A percentile compares a stretch with the other conserved stretches of the same genome.
These are phyloP conservation scores for Pichia inconspicua DNA, from an alignment of 1,139 yeast genomes.

Conservation along the genomic window DNA sequence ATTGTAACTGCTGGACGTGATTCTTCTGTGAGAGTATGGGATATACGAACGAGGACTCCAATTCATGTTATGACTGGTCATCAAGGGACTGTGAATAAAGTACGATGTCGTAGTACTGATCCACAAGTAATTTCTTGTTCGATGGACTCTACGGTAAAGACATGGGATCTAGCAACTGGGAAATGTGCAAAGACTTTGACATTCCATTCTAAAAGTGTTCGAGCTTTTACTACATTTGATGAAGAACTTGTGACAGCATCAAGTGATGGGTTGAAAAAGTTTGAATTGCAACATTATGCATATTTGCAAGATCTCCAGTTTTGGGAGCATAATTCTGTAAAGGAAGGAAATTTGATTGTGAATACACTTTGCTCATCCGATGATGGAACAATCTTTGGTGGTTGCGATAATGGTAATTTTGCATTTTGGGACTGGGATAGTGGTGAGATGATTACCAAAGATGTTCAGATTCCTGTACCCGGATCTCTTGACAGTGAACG, in stretches of 20 bases:
- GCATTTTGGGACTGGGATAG: constrained; percentile 71
- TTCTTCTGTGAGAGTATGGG: constrained; percentile 86
- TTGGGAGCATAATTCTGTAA: constrained; percentile 36
- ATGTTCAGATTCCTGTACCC: constrained; percentile 46
- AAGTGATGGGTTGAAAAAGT: constrained; percentile 72
- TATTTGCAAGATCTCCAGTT: constrained; percentile 46
- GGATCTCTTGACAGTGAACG: constrained; percentile 64
- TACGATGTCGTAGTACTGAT: constrained; percentile 53
- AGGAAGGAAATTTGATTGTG: constrained; percentile 37
- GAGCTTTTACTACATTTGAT: constrained; percentile 68
- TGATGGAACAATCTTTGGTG: constrained; percentile 67
- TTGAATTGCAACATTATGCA: constrained; percentile 66
- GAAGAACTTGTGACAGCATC: constrained; percentile 73
- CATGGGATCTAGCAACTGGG: constrained; percentile 82
- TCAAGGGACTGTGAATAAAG: constrained; percentile 62
- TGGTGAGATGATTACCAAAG: constrained; percentile 55
- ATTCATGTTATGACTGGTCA: constrained; percentile 81
- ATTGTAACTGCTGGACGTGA: constrained; percentile 91
- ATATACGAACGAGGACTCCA: constrained; percentile 70
- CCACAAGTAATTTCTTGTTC: constrained; percentile 85
- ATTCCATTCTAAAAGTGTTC: constrained; percentile 69
- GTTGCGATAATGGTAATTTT: constrained; percentile 76
- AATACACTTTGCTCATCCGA: constrained; percentile 59
- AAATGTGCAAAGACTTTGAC: constrained; percentile 57
- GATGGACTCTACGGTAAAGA: constrained; percentile 72